Percentiles rank a stretch among this genome's conserved stretches.
Conservation (phyloP, 2,329 filamentous ascomycete species). For the Epichloe hybrida region DNA sequence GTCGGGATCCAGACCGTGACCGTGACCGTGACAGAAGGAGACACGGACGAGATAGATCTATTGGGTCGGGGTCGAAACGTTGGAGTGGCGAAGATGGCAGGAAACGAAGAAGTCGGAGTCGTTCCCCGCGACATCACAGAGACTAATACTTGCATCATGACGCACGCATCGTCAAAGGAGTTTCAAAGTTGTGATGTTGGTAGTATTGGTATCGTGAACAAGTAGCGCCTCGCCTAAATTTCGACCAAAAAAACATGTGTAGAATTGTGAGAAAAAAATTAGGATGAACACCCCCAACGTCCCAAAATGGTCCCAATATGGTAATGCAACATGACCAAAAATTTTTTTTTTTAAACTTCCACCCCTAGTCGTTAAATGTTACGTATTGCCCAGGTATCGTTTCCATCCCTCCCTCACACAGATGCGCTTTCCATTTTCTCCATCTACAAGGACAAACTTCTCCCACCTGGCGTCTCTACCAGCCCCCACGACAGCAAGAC, state of each 20-base stretch:
- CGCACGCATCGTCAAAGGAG: background rate
- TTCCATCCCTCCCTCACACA: slow-evolving; percentile 71
- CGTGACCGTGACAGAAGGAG: slow-evolving; percentile 10
- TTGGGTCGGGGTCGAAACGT: slow-evolving; percentile 15
- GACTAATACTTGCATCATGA: slow-evolving; percentile 7
- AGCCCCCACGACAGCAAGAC: slow-evolving; percentile 63
- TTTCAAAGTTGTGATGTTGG: background rate
- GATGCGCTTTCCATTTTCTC: slow-evolving; percentile 51
- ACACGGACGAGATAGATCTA: slow-evolving; percentile 16
- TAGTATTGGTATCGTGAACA: background rate
- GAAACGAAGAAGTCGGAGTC: slow-evolving; percentile 17
- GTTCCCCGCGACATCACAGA: slow-evolving; percentile 5
- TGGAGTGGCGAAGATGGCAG: slow-evolving; percentile 16
- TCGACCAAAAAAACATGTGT: background rate
- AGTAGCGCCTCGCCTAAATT: background rate
- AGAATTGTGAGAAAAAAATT: background rate
- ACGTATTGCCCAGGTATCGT: slow-evolving; percentile 46
- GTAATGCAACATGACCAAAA: background rate
- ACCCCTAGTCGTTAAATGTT: background rate
- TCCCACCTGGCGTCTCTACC: slow-evolving; percentile 78
- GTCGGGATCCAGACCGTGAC: slow-evolving; percentile 8
- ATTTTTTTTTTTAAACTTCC: too few species aligned
- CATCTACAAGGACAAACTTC: slow-evolving; percentile 61
- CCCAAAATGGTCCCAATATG: background rate
- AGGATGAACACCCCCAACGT: background rate